These are phyloP conservation scores for Rhododendron molle DNA, from an alignment of 148 eudicot species.

Conservation along the genomic window DNA sequence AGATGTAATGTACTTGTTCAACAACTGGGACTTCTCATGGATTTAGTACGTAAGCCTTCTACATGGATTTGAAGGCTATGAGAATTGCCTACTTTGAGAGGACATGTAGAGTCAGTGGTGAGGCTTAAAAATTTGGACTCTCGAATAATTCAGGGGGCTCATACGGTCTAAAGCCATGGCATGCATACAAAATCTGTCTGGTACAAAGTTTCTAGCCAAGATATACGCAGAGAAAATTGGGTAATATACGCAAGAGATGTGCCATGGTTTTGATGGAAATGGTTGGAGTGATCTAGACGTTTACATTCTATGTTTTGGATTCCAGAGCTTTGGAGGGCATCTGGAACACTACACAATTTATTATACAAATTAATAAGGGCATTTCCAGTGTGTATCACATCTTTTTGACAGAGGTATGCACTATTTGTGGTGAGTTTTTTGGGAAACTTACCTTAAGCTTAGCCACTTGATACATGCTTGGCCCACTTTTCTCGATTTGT, in stretches of 20 bases:
- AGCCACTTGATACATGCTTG: neutral
- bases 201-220: neutral
- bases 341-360: neutral
- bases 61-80: conserved; percentile 40
- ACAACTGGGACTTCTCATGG: neutral
- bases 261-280: conserved; percentile 3
- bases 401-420: neutral
- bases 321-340: conserved; percentile 1
- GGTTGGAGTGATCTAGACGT: neutral
- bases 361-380: neutral
- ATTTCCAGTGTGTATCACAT: neutral
- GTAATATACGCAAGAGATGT: conserved; percentile 5
- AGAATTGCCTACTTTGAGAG: conserved; percentile 50
- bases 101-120: conserved; percentile 56
- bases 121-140: conserved; percentile 48
- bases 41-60: neutral
- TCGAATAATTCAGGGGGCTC: conserved; percentile 28
- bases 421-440: neutral
- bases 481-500: neutral
- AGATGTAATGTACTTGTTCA: neutral
- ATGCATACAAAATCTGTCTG: neutral
- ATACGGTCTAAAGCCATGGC: conserved; percentile 39
- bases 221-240: neutral
- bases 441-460: neutral
- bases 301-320: neutral